Evolutionary conservation across 1,139 yeast genomes (phyloP), one percentile per base, ranked within the genome.

Genomic region (Diutina ranongensis): DNA sequence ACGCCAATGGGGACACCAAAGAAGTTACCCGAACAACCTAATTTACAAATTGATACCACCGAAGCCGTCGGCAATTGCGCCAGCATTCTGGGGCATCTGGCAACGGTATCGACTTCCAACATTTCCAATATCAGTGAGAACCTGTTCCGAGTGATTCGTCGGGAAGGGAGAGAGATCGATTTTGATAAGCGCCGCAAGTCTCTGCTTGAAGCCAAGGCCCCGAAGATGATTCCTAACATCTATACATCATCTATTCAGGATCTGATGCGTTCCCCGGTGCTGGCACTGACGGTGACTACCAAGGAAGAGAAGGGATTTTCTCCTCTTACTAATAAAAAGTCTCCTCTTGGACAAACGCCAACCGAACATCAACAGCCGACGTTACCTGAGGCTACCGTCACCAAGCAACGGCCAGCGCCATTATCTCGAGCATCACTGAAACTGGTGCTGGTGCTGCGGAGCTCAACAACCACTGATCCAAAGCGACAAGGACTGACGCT

Each of bases 171-270:
- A 27, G 94, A 83, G 56, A 84, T 86, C 48, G 88, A 87, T 61
- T 85, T 86, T 58, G 94, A 86, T 55, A 81, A 85, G 55, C 68
- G 89, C 47, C 65, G 95, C 1, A 83, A 76, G 54, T 25, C 33
- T 20, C 33, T 25, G 31, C 13, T 38, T 16, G 79, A 72, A 41
- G 52, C 61, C 3, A 68, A 67, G 46, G 64, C 71, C 1, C 74
- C 75, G 0, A 68, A 68, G 47, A 53, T 65, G 44, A 69, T 69
- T 32, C 69, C 72, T 7, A 70, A 67, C 49, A 70, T 68, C 16
- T 68, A 67, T 49, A 64, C 72, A 0, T 68, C 72, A 0, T 68
- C 74, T 1, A 66, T 69, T 3, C 58, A 61, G 0, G 66, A 66
- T 50, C 47, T 58, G 5, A 48, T 59, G 7, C 55, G 57, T 22